Percentiles rank a stretch among this genome's conserved stretches.
These are phyloP conservation scores for Aspergillus taichungensis DNA, from an alignment of 495 filamentous ascomycete genomes.

Conservation along the genomic window DNA sequence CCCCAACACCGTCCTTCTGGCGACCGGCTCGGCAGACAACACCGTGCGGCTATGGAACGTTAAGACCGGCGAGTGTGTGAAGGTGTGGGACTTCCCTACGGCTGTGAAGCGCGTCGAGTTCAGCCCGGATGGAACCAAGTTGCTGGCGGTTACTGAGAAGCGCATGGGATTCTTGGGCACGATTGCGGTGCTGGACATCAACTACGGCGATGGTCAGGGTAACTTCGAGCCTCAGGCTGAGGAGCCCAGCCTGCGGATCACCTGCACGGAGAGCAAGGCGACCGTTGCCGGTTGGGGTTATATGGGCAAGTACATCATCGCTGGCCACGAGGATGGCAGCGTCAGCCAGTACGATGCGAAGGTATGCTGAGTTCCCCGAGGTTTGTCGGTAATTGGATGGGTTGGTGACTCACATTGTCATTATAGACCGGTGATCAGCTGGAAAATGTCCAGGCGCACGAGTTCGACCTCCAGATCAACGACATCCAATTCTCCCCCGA, in stretches of 20 bases:
- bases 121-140: slow-evolving; percentile 76
- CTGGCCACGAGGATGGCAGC: slow-evolving; percentile 91
- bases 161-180: slow-evolving; percentile 91
- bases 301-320: slow-evolving; percentile 85
- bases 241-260: slow-evolving; percentile 74
- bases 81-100: slow-evolving; percentile 94
- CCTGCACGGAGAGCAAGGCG: slow-evolving; percentile 87
- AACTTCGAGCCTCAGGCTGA: slow-evolving; percentile 58
- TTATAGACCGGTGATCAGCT: slow-evolving; percentile 68
- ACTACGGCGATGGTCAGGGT: slow-evolving; percentile 60
- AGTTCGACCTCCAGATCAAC: slow-evolving; percentile 73
- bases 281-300: slow-evolving; percentile 97
- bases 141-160: slow-evolving; percentile 94
- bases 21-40: slow-evolving; percentile 94
- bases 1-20: slow-evolving; percentile 86
- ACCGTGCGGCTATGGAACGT: slow-evolving; percentile 96
- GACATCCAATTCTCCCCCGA: slow-evolving; percentile 93
- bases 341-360: slow-evolving; percentile 94
- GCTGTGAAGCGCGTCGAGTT: slow-evolving; percentile 96
- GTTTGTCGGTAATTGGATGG: background rate
- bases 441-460: slow-evolving; percentile 71
- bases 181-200: slow-evolving; percentile 84
- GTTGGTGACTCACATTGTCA: slow-evolving; percentile 9
- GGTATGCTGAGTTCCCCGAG: slow-evolving; percentile 38
- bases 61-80: slow-evolving; percentile 82